These are phyloP conservation scores for Boletus sensibilis DNA, from an alignment of 768 basidiomycete genomes.

Conservation along the genomic window DNA sequence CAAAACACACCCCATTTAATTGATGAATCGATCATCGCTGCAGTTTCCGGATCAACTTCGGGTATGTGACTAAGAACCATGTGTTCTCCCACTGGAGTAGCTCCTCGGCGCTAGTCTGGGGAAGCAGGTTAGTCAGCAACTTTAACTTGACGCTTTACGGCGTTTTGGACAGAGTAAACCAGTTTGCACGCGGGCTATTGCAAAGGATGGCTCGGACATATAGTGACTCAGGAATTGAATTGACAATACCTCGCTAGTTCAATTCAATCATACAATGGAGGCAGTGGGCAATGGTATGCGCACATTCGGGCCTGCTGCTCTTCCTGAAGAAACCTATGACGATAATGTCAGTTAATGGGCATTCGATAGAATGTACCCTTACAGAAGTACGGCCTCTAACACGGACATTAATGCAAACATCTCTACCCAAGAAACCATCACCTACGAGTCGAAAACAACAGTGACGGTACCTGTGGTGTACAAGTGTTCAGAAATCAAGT, in stretches of 20 bases:
- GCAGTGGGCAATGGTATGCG: constrained; percentile 19
- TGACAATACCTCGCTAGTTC: constrained; percentile 46
- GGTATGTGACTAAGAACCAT: constrained; percentile 74
- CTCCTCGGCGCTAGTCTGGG: constrained; percentile 46
- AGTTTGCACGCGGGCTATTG: constrained; percentile 46
- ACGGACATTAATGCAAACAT: constrained; percentile 20
- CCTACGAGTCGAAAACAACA: constrained; percentile 74
- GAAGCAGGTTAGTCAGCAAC: constrained; percentile 3
- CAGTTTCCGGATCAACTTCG: constrained; percentile 70
- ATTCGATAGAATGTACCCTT: constrained; percentile 48
- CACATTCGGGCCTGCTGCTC: constrained; percentile 71
- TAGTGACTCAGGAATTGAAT: constrained; percentile 67
- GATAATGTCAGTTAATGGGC: constrained; percentile 7
- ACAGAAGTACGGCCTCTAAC: constrained; percentile 65
- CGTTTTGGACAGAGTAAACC: constrained; percentile 8
- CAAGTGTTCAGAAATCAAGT: constrained; percentile 3
- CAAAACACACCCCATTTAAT: constrained; percentile 65
- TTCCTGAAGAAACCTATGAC: constrained; percentile 43
- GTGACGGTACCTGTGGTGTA: constrained; percentile 60
- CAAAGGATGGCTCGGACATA: constrained; percentile 54
- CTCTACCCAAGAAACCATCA: constrained; percentile 11
- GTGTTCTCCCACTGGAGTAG: constrained; percentile 65
- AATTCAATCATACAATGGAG: constrained; percentile 6
- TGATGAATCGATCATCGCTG: constrained; percentile 55
- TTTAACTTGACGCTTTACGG: not conserved